These are phyloP conservation scores for Haberlea rhodopensis DNA, from an alignment of 257 asterid genomes.

Conservation along the genomic window DNA sequence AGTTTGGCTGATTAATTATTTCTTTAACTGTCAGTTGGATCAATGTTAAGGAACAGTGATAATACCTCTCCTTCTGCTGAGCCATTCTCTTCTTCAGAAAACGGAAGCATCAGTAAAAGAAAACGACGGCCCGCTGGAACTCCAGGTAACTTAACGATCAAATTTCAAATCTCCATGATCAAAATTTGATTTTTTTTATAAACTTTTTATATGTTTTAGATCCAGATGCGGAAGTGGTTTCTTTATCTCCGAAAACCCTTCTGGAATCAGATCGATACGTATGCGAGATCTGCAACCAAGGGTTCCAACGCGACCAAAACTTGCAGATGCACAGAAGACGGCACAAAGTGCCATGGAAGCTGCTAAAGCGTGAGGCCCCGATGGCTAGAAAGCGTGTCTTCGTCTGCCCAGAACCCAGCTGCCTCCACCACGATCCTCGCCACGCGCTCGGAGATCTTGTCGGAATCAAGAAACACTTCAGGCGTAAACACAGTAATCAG, in stretches of 20 bases:
- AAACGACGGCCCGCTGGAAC: slow-evolving; percentile 56
- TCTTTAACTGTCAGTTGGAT: too few species aligned
- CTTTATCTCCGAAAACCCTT: slow-evolving; percentile 45
- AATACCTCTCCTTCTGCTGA: slow-evolving; percentile 37
- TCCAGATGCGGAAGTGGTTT: slow-evolving; percentile 62
- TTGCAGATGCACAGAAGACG: slow-evolving; percentile 56
- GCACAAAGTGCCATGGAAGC: slow-evolving; percentile 60
- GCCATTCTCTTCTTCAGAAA: slow-evolving; percentile 36
- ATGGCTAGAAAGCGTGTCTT: slow-evolving; percentile 51
- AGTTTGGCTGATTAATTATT: too few species aligned
- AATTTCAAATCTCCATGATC: too few species aligned
- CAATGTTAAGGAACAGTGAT: slow-evolving; percentile 22
- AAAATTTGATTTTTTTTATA: too few species aligned
- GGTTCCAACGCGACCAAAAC: slow-evolving; percentile 57
- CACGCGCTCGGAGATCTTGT: slow-evolving; percentile 83
- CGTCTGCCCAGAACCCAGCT: slow-evolving; percentile 72
- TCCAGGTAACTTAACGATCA: slow-evolving; percentile 33
- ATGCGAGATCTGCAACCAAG: slow-evolving; percentile 60
- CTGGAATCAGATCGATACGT: slow-evolving; percentile 55
- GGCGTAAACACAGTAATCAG: slow-evolving; percentile 63
- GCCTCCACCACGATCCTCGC: slow-evolving; percentile 74
- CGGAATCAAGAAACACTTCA: slow-evolving; percentile 65
- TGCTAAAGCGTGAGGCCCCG: slow-evolving; percentile 52
- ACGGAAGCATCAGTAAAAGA: slow-evolving; percentile 34
- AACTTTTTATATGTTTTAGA: slow-evolving; percentile 26